Percentiles rank a stretch among this genome's conserved stretches.
These are phyloP conservation scores for Thamnidium elegans DNA, from an alignment of 192 early-diverging fungal genomes.

Conservation along the genomic window DNA sequence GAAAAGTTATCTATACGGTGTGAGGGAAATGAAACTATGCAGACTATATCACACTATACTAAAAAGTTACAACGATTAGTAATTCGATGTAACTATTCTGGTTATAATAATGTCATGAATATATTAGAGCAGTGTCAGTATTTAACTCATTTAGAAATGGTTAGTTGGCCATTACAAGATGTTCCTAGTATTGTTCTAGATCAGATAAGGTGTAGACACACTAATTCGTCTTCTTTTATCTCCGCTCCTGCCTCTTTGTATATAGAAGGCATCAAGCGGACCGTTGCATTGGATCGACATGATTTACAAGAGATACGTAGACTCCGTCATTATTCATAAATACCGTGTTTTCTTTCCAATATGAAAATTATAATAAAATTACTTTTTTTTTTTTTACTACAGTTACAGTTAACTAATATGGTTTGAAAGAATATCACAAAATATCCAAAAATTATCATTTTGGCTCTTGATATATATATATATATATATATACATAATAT, in stretches of 20 bases:
- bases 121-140: constrained; percentile 4
- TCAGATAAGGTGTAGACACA: neutral
- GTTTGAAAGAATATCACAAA: no score
- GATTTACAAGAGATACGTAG: constrained; percentile 15
- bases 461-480: no score
- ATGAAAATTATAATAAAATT: no score
- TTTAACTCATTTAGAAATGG: constrained; percentile 14
- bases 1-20: constrained; percentile 8
- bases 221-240: no score
- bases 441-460: no score
- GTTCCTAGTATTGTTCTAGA: constrained; percentile 8
- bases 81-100: constrained; percentile 9
- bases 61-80: neutral
- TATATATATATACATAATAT: no score
- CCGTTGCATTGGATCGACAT: constrained; percentile 7
- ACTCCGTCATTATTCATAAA: neutral
- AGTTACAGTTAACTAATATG: no score
- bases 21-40: constrained; percentile 5
- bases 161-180: constrained; percentile 14
- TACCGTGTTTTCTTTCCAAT: no score
- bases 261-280: constrained; percentile 1
- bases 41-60: constrained; percentile 2
- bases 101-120: neutral
- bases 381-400: no score
- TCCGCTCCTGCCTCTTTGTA: neutral